Base-by-base conservation (phyloP, 2,329 filamentous ascomycete species). In the Paecilomyces variotii region DNA sequence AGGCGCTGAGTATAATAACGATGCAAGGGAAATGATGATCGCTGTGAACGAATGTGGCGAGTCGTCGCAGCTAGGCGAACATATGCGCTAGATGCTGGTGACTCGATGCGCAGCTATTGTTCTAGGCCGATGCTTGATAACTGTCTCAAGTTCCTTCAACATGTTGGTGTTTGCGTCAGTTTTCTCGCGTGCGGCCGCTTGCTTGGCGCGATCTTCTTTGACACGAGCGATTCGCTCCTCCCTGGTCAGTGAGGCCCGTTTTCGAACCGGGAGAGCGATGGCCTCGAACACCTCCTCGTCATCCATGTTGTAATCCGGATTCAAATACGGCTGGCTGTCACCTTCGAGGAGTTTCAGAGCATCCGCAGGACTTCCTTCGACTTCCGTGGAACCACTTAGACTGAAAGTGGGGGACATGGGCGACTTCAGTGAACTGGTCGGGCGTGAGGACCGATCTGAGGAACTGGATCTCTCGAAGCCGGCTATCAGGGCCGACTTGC, bases 281-380 rank as follows among this genome's bases (percentile, higher is more conserved):
- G 92, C 94, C 74, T 99, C 94, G 62, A 96, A 97, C 0, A 99
- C 84, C 68, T 96, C 89, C 56, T 88, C 86, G 56, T 90, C 87
- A 1, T 76, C 73, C 55, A 64, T 61, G 35, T 71, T 68, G 66
- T 67, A 52, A 67, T 68, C 19, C 64, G 67, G 32, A 58, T 66
- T 65, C 12, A 68, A 61, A 39, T 70, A 65, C 9, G 65, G 65
- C 24, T 66, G 77, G 25, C 79, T 77, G 56, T 91, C 90, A 54
- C 91, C 91, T 60, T 85, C 96, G 55, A 97, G 78, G 1, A 88
- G 87, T 63, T 87, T 87, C 27, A 97, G 80, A 0, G 93, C 92
- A 65, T 88, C 86, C 14, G 82, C 80, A 2, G 85, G 83, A 56
- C 80, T 81, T 10, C 82, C 83, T 73, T 82, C 87, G 4, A 79